phyloP scores from a whole-genome alignment of 2,329 filamentous ascomycete genomes.

The Exophiala sp. region DNA sequence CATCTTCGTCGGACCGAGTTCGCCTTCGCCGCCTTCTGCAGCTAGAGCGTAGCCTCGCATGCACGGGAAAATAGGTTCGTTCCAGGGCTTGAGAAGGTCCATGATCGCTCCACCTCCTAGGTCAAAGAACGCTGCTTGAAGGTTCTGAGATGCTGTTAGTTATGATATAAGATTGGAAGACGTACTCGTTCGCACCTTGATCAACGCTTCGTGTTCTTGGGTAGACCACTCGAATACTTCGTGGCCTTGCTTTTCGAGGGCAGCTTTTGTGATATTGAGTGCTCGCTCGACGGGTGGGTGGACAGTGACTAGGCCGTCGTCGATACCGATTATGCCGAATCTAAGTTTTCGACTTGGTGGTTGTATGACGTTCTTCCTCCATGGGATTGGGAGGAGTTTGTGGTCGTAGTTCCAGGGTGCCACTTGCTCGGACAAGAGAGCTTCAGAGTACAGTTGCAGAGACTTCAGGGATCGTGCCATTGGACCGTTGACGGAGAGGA shows the following conservation, averaged over 20 bases:
- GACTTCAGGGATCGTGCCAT: constrained; percentile 36
- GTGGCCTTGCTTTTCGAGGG: constrained; percentile 37
- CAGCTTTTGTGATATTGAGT: constrained; percentile 33
- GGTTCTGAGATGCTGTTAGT: constrained; percentile 27
- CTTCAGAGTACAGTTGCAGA: constrained; percentile 36
- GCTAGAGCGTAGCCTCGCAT: constrained; percentile 27
- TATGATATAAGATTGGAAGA: neutral
- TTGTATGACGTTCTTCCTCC: constrained; percentile 34
- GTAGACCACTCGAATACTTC: constrained; percentile 35
- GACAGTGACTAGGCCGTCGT: constrained; percentile 36
- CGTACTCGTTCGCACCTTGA: constrained; percentile 13
- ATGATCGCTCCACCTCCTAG: constrained; percentile 30
- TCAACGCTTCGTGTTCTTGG: constrained; percentile 33
- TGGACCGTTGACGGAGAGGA: constrained; percentile 38
- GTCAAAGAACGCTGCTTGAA: constrained; percentile 28
- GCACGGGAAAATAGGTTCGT: constrained; percentile 30
- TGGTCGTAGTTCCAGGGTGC: constrained; percentile 40
- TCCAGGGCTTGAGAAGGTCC: constrained; percentile 26
- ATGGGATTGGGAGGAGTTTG: constrained; percentile 39
- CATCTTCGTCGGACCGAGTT: constrained; percentile 31
- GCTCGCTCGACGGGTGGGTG: constrained; percentile 39
- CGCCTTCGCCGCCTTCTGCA: constrained; percentile 24
- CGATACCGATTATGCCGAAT: constrained; percentile 37
- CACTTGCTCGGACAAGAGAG: constrained; percentile 33
- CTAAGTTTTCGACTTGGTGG: constrained; percentile 36